Base-by-base conservation (phyloP, 805 yeast species). In the Candida arabinofermentans region DNA sequence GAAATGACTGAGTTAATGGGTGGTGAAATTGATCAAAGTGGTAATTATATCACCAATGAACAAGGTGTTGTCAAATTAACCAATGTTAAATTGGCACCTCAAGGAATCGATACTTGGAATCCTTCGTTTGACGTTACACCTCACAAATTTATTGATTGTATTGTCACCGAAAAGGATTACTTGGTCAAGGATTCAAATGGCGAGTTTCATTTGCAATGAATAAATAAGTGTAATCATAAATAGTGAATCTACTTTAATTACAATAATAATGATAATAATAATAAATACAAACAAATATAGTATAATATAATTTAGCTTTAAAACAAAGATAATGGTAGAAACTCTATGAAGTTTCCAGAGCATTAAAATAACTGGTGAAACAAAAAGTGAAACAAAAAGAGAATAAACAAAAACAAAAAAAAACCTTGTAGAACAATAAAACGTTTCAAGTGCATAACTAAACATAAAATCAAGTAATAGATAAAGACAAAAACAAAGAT, bases 101-200 rank as follows among this genome's bases (percentile, higher is more conserved):
- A 85, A 2, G 85, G 83, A 0, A 83, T 90, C 24, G 67, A 72
- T 4, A 96, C 89, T 2, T 91, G 97, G 97, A 93, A 93, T 56
- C 99, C 99, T 1, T 84, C 97, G 0, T 91, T 91, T 56, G 99
- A 91, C 58, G 88, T 93, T 13, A 88, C 98, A 3, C 96, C 96
- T 0, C 81, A 82, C 54, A 74, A 72, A 34, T 66, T 83, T 29
- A 89, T 91, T 41, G 96, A 89, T 58, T 86, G 88, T 44, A 88
- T 93, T 45, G 87, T 91, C 27, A 91, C 97, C 1, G 98, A 91
- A 64, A 76, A 78, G 41, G 75, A 77, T 3, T 80, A 71, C 2
- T 70, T 75, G 17, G 64, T 65, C 26, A 85, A 85, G 55, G 65
- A 69, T 39, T 32, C 36, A 0, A 35, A 64, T 12, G 89, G 88